A percentile compares a stretch with the other conserved stretches of the same genome.
Evolutionary conservation across 495 filamentous ascomycete genomes (phyloP).

Genomic region (Penicillium psychrofluorescens): DNA sequence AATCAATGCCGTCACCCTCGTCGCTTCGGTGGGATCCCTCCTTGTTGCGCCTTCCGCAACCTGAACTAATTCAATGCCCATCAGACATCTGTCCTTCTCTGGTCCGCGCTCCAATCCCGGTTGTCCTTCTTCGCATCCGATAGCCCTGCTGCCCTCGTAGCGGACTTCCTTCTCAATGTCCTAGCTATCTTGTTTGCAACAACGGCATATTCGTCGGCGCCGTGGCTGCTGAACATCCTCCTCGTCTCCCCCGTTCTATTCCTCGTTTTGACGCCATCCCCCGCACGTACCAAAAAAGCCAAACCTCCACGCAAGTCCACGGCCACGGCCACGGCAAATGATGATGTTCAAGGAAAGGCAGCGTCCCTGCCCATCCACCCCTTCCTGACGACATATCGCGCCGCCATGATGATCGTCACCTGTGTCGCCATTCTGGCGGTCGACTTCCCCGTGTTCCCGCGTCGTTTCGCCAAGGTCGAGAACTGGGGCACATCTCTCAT

Average conservation of each 20-base stretch:
- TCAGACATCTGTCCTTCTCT: constrained; percentile 75
- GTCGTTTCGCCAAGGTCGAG: constrained; percentile 94
- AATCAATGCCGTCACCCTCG: constrained; percentile 76
- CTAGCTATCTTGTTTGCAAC: constrained; percentile 72
- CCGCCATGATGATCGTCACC: constrained; percentile 87
- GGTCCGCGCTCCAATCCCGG: constrained; percentile 85
- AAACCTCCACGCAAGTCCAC: constrained; percentile 48
- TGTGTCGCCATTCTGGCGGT: constrained; percentile 94
- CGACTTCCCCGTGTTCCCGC: constrained; percentile 87
- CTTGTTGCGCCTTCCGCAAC: background rate
- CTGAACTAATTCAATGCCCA: background rate
- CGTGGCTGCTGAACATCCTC: constrained; percentile 68
- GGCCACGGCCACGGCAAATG: constrained; percentile 18
- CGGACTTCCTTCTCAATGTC: constrained; percentile 85
- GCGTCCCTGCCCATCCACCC: constrained; percentile 71
- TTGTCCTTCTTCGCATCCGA: constrained; percentile 77
- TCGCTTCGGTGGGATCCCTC: constrained; percentile 65
- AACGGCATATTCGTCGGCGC: constrained; percentile 74
- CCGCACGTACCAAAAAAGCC: constrained; percentile 40
- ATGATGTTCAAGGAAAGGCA: constrained; percentile 13
- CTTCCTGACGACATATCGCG: constrained; percentile 86
- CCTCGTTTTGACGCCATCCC: constrained; percentile 43
- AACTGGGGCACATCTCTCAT: constrained; percentile 97
- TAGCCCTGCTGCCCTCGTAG: constrained; percentile 53
- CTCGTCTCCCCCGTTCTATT: constrained; percentile 63